Conservation (phyloP, 1,284 basidiomycete genomes). For the Cryptococcus floricola region DNA sequence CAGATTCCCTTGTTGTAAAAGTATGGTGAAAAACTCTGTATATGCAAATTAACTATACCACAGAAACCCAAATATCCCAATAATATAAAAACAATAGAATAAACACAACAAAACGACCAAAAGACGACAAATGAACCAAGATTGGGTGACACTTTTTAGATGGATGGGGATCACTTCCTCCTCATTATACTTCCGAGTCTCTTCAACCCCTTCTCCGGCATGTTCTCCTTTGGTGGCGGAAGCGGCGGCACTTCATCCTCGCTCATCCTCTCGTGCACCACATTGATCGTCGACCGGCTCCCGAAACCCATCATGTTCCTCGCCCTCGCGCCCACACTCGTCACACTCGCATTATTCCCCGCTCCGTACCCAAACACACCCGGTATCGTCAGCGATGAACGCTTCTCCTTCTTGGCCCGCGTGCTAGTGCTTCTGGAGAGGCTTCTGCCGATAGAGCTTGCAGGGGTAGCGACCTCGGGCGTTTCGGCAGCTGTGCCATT, state of each 20-base stretch:
- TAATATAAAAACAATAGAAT: neutral
- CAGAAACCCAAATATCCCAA: neutral
- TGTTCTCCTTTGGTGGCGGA: neutral
- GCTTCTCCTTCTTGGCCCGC: neutral
- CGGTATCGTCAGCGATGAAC: neutral
- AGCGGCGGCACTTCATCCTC: neutral
- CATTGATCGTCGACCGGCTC: neutral
- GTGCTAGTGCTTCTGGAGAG: neutral
- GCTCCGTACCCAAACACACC: neutral
- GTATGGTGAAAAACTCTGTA: conserved; percentile 1
- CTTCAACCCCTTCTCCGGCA: conserved; percentile 23
- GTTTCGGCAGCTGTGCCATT: no score
- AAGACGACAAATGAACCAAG: neutral
- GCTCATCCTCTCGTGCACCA: neutral
- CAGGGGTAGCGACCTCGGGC: neutral
- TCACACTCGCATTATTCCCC: neutral
- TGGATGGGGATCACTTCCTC: conserved; percentile 7
- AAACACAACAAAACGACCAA: neutral
- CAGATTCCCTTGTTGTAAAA: no score
- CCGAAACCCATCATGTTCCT: conserved; percentile 7
- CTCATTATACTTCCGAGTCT: conserved; percentile 37
- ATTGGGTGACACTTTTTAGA: neutral
- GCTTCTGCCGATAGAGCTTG: neutral
- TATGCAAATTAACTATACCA: neutral
- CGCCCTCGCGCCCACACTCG: conserved; percentile 5